A percentile compares a stretch with the other conserved stretches of the same genome.
These are phyloP conservation scores for Chaetomiaceae sp. DNA, from an alignment of 2,329 filamentous ascomycete genomes.

Conservation along the genomic window DNA sequence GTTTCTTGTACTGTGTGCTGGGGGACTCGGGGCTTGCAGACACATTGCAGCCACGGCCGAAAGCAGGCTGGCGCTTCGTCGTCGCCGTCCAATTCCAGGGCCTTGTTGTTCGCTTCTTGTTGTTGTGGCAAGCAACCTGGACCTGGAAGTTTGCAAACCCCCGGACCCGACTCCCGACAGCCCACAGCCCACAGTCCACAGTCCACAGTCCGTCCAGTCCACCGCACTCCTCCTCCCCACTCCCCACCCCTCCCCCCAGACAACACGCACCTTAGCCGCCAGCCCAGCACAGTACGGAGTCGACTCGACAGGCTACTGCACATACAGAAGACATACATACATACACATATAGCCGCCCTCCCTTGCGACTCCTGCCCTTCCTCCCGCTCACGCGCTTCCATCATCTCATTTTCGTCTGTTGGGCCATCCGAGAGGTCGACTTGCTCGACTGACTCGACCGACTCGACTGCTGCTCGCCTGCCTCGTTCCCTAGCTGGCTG, in stretches of 20 bases:
- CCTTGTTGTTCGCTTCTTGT: too few relatives aligned
- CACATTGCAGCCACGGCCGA: background rate
- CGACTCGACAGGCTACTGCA: too few relatives aligned
- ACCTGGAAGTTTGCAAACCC: too few relatives aligned
- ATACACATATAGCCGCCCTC: conserved; percentile 28
- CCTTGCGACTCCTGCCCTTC: conserved; percentile 12
- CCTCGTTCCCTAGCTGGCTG: conserved; percentile 21
- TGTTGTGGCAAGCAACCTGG: too few relatives aligned
- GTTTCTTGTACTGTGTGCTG: background rate
- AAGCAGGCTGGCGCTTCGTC: conserved; percentile 11
- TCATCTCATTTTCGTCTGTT: conserved; percentile 13
- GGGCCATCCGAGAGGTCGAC: conserved; percentile 16
- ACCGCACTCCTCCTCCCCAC: conserved; percentile 1
- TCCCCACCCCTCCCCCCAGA: background rate
- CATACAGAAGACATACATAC: background rate
- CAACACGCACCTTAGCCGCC: conserved; percentile 16
- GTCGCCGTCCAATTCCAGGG: too few relatives aligned
- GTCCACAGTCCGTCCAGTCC: too few relatives aligned
- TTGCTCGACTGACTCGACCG: too few relatives aligned
- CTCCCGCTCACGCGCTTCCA: conserved; percentile 16
- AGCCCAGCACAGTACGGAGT: conserved; percentile 7
- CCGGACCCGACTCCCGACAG: too few relatives aligned
- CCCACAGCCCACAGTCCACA: too few relatives aligned
- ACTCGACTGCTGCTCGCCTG: too few relatives aligned
- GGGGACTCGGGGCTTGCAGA: conserved; percentile 2